Evolutionary conservation across 2,329 filamentous ascomycete genomes (phyloP), one percentile per base, ranked within the genome.

Genomic region (Cordyceps cicadae): DNA sequence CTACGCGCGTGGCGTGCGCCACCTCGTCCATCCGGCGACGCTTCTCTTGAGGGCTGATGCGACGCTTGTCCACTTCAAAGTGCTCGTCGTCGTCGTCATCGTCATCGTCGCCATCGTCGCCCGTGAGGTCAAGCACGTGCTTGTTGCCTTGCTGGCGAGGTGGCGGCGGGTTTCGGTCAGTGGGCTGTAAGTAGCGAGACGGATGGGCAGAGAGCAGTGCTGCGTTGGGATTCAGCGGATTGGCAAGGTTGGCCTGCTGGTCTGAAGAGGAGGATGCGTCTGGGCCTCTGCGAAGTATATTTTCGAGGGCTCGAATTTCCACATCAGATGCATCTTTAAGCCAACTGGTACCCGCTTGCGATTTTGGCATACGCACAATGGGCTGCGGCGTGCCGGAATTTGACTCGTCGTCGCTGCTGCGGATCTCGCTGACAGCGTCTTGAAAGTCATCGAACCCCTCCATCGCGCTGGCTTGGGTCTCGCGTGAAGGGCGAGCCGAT

Each of bases 31-130:
- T 1, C 6, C n/a, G 46, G 12, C n/a, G 37, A 55, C 65, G 63
- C 54, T 67, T 63, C 60, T 66, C 61, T 66, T 51, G 64, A 68
- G 7, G n/a, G 9, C 15, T 34, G 59, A 58, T 19, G n/a, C 7
- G 17, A 11, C 72, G 68, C 15, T 52, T 59, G 41, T 72, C 70
- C 4, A 64, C 68, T 54, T 74, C 66, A 59, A 73, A 74, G 1
- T 19, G 8, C 39, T 68, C 66, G 7, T 67, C 68, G 3, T 66
- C 64, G 0, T 71, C n/a, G n/a, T n/a, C n/a, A n/a, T n/a, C 68
- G 2, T 66, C 65, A 0, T 71, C 65, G 2, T 64, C 64, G 12
- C 62, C 62, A 8, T 63, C 59, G 3, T 65, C 62, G 19, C 26
- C 37, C 26, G 11, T 11, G 26, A 21, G 21, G 41, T 19, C 21